Evolutionary conservation across 805 yeast species (phyloP), one percentile per base, ranked within the genome.

Genomic region (Candida qinlingensis): DNA sequence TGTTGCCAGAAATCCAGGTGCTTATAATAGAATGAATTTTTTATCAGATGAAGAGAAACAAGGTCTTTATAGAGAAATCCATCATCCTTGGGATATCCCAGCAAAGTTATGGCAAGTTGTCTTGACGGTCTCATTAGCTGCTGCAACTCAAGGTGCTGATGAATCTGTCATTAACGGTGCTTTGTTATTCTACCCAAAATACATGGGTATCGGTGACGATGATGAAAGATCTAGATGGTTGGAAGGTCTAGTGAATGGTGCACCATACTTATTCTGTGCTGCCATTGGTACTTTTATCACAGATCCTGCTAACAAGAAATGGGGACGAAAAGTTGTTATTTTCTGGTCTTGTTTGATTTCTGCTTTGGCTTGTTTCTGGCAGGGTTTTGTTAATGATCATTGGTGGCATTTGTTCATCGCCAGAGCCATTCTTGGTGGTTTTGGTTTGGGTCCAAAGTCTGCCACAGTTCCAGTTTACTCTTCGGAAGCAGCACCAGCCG

Each of bases 61-160:
- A 28, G 74, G 71, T 0, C 68, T 82, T 35, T 63, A 75, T 54
- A 63, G 63, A 44, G 90, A 76, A 51, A 58, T 58, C 28, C 63
- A 70, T 31, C 74, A 72, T 40, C 76, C 75, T 13, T 78, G 75
- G 79, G 63, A 62, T 37, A 62, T 68, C 50, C 69, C 69, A 26
- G 54, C 58, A 8, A 78, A 73, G 50, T 68, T 84, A 56, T 63
- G 76, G 52, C 78, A 70, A 50, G 77, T 83, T 48, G 79, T 84
- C 47, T 73, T 81, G 11, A 75, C 82, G 54, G 81, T 85, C n/a
- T 83, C 89, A 1, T 74, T 83, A 78, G 85, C 87, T 45, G 91
- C 90, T 25, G 86, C 86, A 25, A 85, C 83, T 38, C 89, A 83
- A 63, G 90, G 91, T 64, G 83, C 85, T 83, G 90, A 85, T 66